phyloP scores from a whole-genome alignment of 768 basidiomycete genomes.

The Lactarius psammicola region DNA sequence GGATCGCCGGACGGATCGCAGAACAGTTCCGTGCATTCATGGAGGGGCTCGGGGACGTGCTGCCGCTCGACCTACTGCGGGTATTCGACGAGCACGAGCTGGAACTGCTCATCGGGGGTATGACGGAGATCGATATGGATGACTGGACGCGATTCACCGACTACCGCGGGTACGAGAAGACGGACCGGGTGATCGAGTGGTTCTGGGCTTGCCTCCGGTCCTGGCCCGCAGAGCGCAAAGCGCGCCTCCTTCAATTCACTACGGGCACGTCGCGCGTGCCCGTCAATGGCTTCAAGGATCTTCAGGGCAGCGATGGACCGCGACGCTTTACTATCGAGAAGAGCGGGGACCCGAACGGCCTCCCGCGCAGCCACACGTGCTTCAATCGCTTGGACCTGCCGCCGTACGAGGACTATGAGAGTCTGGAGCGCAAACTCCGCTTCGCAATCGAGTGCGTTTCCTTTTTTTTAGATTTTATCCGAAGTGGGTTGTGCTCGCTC shows the following conservation, averaged over 20 bases:
- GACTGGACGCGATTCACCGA: constrained; percentile 95
- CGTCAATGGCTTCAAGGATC: constrained; percentile 92
- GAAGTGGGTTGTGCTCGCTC: constrained; percentile 1
- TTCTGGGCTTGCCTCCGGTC: constrained; percentile 92
- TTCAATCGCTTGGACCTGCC: constrained; percentile 90
- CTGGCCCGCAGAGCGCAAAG: constrained; percentile 89
- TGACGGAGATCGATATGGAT: constrained; percentile 57
- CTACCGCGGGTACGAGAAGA: constrained; percentile 84
- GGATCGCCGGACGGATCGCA: constrained; percentile 76
- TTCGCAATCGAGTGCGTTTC: constrained; percentile 75
- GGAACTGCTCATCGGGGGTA: constrained; percentile 87
- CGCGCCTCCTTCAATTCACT: constrained; percentile 83
- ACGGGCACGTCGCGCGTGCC: constrained; percentile 84
- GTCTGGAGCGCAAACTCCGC: constrained; percentile 79
- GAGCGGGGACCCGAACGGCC: constrained; percentile 81
- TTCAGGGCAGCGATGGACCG: constrained; percentile 92
- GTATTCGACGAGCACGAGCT: constrained; percentile 92
- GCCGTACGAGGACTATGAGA: constrained; percentile 85
- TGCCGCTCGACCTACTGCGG: constrained; percentile 78
- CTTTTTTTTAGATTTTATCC: not conserved
- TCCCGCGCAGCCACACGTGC: constrained; percentile 92
- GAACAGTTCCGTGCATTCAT: constrained; percentile 86
- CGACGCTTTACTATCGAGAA: constrained; percentile 94
- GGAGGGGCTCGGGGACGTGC: constrained; percentile 79
- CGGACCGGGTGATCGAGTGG: constrained; percentile 89